Base-by-base conservation (phyloP, 257 asterid species). In the Capsicum pubescens region DNA sequence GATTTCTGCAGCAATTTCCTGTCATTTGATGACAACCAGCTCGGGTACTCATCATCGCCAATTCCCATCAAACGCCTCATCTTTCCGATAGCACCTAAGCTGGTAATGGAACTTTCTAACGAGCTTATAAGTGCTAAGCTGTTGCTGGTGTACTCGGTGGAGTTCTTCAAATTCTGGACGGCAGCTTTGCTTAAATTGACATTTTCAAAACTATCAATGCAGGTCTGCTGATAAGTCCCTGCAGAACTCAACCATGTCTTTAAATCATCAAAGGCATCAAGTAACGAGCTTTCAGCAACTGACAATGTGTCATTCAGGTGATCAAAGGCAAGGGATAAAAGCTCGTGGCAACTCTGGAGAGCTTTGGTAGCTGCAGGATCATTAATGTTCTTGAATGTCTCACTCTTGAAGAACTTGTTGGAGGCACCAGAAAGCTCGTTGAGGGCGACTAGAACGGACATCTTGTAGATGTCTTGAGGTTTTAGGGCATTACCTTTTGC, bases 231-330 rank as follows among this genome's bases (percentile, higher is more conserved):
- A 71, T 87, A 93, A 9, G 99, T 93, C 39, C 91, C 94, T 0
- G 99, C 93, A 4, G 99, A 90, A 70, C 98, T 95, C 58, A 95
- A 83, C 99, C 99, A 95, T 0, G 98, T 95, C 35, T 86, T 69
- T 61, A 95, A 61, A 86, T 94, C 98, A 14, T 79, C 89, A 0
- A 93, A 85, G 6, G 84, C 89, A 15, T 89, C 87, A 2, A 60
- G 16, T 56, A 90, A 32, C 0, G 89, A 86, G 68, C 7, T 39
- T 59, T 84, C 88, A 10, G 39, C 48, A 9, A 82, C n/a, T 7
- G 98, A 68, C 55, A 92, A 35, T 0, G 97, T 86, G 21, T 15
- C 76, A 61, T 91, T 94, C 87, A 95, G 97, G 50, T 89, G 97
- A 19, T 93, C 95, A 55, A 91, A 6, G 0, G 97, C 90, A 0